phyloP scores from a whole-genome alignment of 352 stramenopile species.

The Pythium grandisporangium region DNA sequence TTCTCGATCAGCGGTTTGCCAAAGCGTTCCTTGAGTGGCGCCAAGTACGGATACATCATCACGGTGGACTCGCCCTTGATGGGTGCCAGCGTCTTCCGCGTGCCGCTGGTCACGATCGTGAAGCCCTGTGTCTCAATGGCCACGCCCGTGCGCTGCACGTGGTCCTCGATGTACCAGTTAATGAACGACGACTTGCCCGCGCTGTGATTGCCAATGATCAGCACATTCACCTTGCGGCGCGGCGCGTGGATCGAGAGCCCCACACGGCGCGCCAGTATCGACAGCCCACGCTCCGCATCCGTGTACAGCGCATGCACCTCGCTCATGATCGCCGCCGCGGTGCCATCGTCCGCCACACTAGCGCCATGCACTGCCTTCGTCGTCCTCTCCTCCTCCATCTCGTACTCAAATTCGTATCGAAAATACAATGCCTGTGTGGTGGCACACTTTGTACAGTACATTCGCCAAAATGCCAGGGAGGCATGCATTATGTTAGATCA shows the following conservation, averaged over 20 bases:
- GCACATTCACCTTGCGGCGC: constrained; percentile 55
- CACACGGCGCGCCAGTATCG: constrained; percentile 19
- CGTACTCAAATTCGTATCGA: too few relatives aligned
- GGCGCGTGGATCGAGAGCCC: constrained; percentile 30
- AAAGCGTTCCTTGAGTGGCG: constrained; percentile 36
- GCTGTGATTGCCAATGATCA: constrained; percentile 71
- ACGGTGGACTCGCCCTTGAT: constrained; percentile 59
- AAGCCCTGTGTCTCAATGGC: constrained; percentile 65
- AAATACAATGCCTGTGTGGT: too few relatives aligned
- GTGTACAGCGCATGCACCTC: constrained; percentile 26
- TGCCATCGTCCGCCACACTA: constrained; percentile 18
- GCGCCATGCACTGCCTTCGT: too few relatives aligned
- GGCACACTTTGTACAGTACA: too few relatives aligned
- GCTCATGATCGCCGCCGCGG: constrained; percentile 25
- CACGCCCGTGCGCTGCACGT: constrained; percentile 50
- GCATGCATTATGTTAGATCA: too few relatives aligned
- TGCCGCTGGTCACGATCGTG: constrained; percentile 52
- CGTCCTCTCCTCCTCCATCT: too few relatives aligned
- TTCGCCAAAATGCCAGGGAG: too few relatives aligned
- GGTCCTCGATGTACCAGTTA: constrained; percentile 56
- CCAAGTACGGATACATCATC: constrained; percentile 47
- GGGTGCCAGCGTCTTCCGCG: constrained; percentile 35
- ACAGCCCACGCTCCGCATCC: constrained; percentile 13
- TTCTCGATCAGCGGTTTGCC: constrained; percentile 56
- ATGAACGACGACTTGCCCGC: constrained; percentile 69